A percentile compares a stretch with the other conserved stretches of the same genome.
These are phyloP conservation scores for Tolypocladium tropicale DNA, from an alignment of 2,329 filamentous ascomycete species.

Conservation along the genomic window DNA sequence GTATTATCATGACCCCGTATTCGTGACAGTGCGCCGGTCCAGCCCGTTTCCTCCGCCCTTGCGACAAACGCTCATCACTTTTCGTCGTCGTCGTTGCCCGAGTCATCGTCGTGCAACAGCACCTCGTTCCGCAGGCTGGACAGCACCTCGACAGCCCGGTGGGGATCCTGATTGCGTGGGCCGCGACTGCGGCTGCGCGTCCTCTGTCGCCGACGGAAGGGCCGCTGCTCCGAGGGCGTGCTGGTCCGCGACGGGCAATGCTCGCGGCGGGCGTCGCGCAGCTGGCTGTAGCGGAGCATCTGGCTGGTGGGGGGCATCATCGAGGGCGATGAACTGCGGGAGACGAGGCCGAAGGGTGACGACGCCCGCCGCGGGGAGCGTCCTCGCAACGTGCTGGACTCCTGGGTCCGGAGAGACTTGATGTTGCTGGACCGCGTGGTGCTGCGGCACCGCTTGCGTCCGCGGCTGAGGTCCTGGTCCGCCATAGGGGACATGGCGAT, in stretches of 20 bases:
- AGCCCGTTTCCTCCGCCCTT: background rate
- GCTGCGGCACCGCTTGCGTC: constrained; percentile 30
- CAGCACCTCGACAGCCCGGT: constrained; percentile 15
- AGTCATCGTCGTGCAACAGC: constrained; percentile 7
- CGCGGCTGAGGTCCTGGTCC: constrained; percentile 21
- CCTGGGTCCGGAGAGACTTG: constrained; percentile 23
- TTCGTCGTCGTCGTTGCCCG: background rate
- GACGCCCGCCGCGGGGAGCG: constrained; percentile 28
- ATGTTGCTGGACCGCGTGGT: constrained; percentile 18
- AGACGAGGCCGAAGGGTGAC: constrained; percentile 21
- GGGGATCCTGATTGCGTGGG: constrained; percentile 19
- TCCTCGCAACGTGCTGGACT: constrained; percentile 32
- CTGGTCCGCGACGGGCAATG: constrained; percentile 31
- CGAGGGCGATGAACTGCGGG: constrained; percentile 22
- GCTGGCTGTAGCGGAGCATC: constrained; percentile 28
- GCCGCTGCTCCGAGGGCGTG: constrained; percentile 22
- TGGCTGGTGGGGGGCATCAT: constrained; percentile 29
- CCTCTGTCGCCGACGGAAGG: constrained; percentile 23
- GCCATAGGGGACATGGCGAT: constrained; percentile 9
- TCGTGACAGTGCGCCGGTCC: background rate
- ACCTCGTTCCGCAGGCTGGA: constrained; percentile 26
- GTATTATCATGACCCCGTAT: background rate
- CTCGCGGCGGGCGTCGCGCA: constrained; percentile 30
- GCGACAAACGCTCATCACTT: background rate
- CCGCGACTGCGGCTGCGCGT: constrained; percentile 28